Evolutionary conservation across 768 basidiomycete genomes (phyloP), one percentile per base, ranked within the genome.

Genomic region (Xerocomus brunneocitrinus): DNA sequence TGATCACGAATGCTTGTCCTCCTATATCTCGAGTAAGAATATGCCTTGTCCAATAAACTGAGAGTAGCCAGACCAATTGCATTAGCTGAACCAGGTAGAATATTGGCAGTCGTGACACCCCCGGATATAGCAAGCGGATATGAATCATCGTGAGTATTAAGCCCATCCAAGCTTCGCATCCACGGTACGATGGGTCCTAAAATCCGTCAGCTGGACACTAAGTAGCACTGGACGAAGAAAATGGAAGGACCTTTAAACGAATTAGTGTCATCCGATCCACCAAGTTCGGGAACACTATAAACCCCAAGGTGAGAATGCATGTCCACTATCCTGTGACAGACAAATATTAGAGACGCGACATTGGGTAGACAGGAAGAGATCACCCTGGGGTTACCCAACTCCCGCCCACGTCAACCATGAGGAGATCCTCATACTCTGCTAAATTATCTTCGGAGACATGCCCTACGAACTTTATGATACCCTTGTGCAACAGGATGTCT

Each of bases 1-100:
- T 97, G 62, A 95, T 78, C 62, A 90, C 77, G 63, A 91, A 93
- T 0, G 92, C 89, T 66, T 95, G 90, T 5, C 93, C 93, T 47
- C 88, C 92, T 91, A 58, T 14, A 35, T 40, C 13, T 49, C 25
- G 8, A 50, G 52, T 56, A 32, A 59, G 44, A 8, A 27, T 40
- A 9, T 34, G 24, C 8, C 47, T 32, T 13, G 12, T 66, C 57
- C n/a, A n/a, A 34, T 36, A 30, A 36, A 9, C 63, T 24, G 68
- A 68, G 54, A 64, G 65, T 4, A 16, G 8, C 22, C 47, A 25
- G 59, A 87, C 89, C 89, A 46, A 91, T 88, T 38, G 81, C 83
- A 69, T 90, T 88, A 27, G 68, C 79, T 50, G 80, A 84, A 7
- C 91, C 93, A 8, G 93, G 89, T 4, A 94, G 72, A 38, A 95